These are phyloP conservation scores for Asterochloris erici DNA, from an alignment of 139 green algal genomes.

Conservation along the genomic window DNA sequence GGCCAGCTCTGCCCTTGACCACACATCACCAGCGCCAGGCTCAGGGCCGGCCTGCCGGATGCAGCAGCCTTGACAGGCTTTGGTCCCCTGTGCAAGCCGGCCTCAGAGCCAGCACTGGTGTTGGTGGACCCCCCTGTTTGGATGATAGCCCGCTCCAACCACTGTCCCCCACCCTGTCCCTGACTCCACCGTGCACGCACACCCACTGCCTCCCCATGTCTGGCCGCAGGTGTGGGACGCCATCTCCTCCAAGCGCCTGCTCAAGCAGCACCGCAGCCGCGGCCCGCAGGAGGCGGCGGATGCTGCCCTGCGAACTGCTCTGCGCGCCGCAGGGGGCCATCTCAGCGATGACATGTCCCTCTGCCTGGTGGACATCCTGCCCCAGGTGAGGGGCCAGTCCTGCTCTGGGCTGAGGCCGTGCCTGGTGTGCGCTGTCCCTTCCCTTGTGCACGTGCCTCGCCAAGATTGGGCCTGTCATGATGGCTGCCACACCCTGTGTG, in stretches of 20 bases:
- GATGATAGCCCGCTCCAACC: background rate
- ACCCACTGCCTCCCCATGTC: too few species aligned
- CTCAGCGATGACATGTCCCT: conserved; percentile 19
- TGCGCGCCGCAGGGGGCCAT: background rate
- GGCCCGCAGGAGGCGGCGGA: background rate
- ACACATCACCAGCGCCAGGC: background rate
- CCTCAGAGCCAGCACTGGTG: too few species aligned
- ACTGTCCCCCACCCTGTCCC: too few species aligned
- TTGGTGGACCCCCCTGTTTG: background rate
- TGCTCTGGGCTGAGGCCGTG: too few species aligned
- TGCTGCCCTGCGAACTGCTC: background rate
- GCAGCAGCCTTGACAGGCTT: too few species aligned
- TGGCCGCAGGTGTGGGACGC: background rate
- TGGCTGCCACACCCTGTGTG: too few species aligned
- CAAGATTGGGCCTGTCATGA: too few species aligned
- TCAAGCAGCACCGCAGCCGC: background rate
- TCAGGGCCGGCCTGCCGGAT: background rate
- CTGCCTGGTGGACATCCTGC: conserved; percentile 13
- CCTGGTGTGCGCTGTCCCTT: too few species aligned
- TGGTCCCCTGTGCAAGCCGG: too few species aligned
- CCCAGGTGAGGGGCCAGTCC: background rate
- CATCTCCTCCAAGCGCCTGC: too few species aligned
- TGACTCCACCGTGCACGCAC: background rate
- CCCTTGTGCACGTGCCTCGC: too few species aligned
- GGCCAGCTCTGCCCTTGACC: background rate